Conservation (phyloP, 1,139 yeast genomes). For the Insectozyma bohioensis region DNA sequence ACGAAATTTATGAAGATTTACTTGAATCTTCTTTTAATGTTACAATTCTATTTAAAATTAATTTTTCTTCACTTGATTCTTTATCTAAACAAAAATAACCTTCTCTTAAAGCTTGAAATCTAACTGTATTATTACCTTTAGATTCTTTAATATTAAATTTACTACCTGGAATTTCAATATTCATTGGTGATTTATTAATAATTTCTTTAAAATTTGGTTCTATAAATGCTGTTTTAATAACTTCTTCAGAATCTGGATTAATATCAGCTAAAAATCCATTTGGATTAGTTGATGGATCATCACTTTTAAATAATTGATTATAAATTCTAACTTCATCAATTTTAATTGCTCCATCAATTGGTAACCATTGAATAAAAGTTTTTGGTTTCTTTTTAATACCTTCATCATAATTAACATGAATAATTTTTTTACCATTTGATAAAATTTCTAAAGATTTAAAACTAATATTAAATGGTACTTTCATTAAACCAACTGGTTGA, state of each 20-base stretch:
- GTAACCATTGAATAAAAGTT: slow-evolving; percentile 97
- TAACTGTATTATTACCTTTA: slow-evolving; percentile 71
- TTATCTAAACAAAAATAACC: slow-evolving; percentile 94
- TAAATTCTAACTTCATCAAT: slow-evolving; percentile 82
- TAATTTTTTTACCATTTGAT: slow-evolving; percentile 57
- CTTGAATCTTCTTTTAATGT: slow-evolving; percentile 79
- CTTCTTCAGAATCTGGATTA: slow-evolving; percentile 73
- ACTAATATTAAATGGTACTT: slow-evolving; percentile 80
- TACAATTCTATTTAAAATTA: slow-evolving; percentile 84
- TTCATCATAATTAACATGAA: slow-evolving; percentile 80
- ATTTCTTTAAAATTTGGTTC: slow-evolving; percentile 80
- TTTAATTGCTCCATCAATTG: slow-evolving; percentile 56
- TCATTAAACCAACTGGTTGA: slow-evolving; percentile 94
- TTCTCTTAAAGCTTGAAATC: slow-evolving; percentile 97
- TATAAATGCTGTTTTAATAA: slow-evolving; percentile 63
- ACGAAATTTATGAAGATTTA: slow-evolving; percentile 27
- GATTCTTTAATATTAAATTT: slow-evolving; percentile 69
- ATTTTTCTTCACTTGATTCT: slow-evolving; percentile 60
- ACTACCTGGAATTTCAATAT: slow-evolving; percentile 61
- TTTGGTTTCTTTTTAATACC: slow-evolving; percentile 70
- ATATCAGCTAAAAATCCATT: slow-evolving; percentile 86
- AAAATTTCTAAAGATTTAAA: slow-evolving; percentile 71
- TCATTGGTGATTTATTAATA: slow-evolving; percentile 72
- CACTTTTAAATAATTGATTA: slow-evolving; percentile 85
- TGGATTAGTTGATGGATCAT: slow-evolving; percentile 86